These are phyloP conservation scores for Aspergillus sclerotiicarbonarius DNA, from an alignment of 495 filamentous ascomycete species.

Conservation along the genomic window DNA sequence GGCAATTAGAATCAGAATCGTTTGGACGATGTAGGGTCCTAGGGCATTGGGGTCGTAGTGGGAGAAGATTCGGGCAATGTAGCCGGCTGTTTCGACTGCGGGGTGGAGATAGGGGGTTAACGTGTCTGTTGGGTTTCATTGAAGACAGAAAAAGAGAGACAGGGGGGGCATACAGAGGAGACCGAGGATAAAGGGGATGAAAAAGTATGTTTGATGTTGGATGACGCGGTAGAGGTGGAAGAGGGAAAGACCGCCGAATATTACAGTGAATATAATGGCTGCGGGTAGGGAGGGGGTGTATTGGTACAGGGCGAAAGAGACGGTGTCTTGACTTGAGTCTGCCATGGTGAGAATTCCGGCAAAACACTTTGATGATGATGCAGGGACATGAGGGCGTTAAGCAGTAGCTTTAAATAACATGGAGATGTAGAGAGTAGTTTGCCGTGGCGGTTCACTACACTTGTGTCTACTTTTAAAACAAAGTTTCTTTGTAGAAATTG, in stretches of 20 bases:
- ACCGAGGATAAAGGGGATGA: constrained; percentile 24
- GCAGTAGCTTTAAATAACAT: not conserved
- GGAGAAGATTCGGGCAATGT: constrained; percentile 26
- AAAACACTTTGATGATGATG: not conserved
- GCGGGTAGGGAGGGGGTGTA: constrained; percentile 46
- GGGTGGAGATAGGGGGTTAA: not conserved
- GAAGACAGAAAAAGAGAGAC: not conserved
- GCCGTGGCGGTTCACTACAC: too few relatives aligned
- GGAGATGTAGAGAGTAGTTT: not conserved
- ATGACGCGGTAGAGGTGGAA: constrained; percentile 34
- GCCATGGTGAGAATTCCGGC: not conserved
- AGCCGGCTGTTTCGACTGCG: constrained; percentile 23
- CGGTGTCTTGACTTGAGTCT: not conserved
- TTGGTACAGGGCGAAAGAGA: constrained; percentile 18
- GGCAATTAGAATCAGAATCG: constrained; percentile 32
- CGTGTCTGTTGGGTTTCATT: not conserved
- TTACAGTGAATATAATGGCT: constrained; percentile 44
- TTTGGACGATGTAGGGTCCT: constrained; percentile 31
- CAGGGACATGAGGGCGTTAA: not conserved
- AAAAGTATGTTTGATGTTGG: constrained; percentile 16
- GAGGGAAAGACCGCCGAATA: constrained; percentile 45
- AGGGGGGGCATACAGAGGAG: constrained; percentile 19
- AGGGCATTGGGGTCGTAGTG: constrained; percentile 26
- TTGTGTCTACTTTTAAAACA: too few relatives aligned
- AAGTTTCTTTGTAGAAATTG: too few relatives aligned